A percentile compares a stretch with the other conserved stretches of the same genome.
Evolutionary conservation across 148 eudicot genomes (phyloP).

Genomic region (Rhododendron kiyosumense): DNA sequence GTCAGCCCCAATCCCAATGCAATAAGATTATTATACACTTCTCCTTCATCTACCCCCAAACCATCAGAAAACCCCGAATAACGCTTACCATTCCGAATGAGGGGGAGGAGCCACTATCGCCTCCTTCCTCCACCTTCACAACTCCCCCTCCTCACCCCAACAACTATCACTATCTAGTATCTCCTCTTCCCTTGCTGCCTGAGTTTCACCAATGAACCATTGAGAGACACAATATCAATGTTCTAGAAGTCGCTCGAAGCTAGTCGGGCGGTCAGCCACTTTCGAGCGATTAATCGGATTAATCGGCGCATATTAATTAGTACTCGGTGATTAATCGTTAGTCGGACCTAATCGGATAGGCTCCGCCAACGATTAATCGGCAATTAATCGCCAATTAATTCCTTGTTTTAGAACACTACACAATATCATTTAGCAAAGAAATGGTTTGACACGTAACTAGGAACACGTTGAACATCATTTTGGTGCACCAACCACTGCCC

Average conservation of each 20-base stretch:
- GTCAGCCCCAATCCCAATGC: no score
- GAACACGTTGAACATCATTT: neutral
- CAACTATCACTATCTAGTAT: neutral
- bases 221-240: neutral
- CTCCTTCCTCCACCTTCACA: neutral
- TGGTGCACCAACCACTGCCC: neutral
- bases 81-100: no score
- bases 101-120: neutral
- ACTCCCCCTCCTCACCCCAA: neutral
- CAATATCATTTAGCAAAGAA: neutral
- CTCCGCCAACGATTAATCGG: no score
- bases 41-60: neutral
- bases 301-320: no score
- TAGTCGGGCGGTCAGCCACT: no score
- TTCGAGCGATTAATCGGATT: no score
- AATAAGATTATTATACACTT: neutral
- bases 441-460: no score
- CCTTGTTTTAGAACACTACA: no score
- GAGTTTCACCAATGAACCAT: neutral
- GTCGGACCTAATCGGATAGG: no score
- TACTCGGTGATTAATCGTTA: no score
- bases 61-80: neutral
- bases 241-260: no score
- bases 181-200: neutral
- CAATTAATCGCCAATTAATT: no score